Evolutionary conservation across 1,139 yeast species (phyloP).

Genomic region (Wickerhamomyces sp.): DNA sequence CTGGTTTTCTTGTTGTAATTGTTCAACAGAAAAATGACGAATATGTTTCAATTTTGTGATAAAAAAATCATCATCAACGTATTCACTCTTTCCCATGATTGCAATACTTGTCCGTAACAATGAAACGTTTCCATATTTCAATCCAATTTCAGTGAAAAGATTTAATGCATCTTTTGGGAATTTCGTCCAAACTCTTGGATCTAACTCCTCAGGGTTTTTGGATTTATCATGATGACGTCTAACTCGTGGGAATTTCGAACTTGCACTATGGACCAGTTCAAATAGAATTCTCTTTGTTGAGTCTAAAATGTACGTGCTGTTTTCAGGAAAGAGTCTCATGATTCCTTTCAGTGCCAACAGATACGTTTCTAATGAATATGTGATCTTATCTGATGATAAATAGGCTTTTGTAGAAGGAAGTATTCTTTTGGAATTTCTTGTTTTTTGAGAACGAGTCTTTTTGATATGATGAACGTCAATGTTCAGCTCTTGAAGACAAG

Average conservation of each 20-base stretch:
- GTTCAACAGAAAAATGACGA: too few species aligned
- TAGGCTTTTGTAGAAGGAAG: conserved; percentile 6
- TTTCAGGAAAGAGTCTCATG: conserved; percentile 4
- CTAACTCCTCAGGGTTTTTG: neutral
- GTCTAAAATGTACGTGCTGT: conserved; percentile 4
- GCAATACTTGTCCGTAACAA: conserved; percentile 8
- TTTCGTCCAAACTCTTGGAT: conserved; percentile 2
- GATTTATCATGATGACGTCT: neutral
- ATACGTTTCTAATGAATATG: conserved; percentile 8
- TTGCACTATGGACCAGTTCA: conserved; percentile 4
- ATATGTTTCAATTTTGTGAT: too few species aligned
- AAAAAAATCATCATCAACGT: conserved; percentile 3
- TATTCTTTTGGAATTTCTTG: conserved; percentile 7
- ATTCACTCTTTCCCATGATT: conserved; percentile 1
- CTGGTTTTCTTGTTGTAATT: too few species aligned
- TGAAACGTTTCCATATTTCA: conserved; percentile 4
- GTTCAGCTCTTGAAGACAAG: conserved; percentile 9
- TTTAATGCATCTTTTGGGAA: conserved; percentile 11
- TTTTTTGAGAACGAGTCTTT: conserved; percentile 3
- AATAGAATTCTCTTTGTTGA: conserved; percentile 12
- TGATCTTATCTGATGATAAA: neutral
- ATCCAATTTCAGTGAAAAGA: conserved; percentile 6
- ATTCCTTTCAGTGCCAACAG: conserved; percentile 13
- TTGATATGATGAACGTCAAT: conserved; percentile 2
- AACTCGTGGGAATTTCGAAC: conserved; percentile 2